Evolutionary conservation across 2,329 filamentous ascomycete genomes (phyloP), one percentile per base, ranked within the genome.

Genomic region (Trichoderma sp.): DNA sequence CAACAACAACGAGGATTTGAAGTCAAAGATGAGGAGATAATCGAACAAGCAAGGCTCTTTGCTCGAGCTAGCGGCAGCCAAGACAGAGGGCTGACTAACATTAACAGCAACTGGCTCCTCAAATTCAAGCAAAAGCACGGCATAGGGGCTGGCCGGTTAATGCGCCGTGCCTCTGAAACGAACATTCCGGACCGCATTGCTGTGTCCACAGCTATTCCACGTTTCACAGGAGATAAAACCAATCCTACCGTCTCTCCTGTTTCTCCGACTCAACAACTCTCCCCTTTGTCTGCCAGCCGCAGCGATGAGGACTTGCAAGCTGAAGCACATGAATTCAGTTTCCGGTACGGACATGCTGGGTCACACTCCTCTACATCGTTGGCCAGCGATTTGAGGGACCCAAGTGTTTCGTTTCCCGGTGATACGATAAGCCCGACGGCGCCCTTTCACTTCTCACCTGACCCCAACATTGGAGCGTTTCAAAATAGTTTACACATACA

Each of bases 61-160:
- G 91, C 93, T 13, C 90, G 88, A 53, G 92, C 91, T 39, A 90
- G 82, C 55, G 81, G 90, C 30, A 89, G 90, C 71, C 88, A 90
- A 4, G 93, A 97, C 68, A 90, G 87, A 74, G 89, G 93, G 64
- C 81, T 92, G 70, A 93, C 92, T 76, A 88, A 88, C 63, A 88
- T 93, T 74, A 96, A 89, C 75, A 85, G 89, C 34, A 90, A 86
- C 75, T 98, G 95, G 95, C 86, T 98, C 39, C 94, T 97, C 78
- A 97, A 96, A 79, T 98, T 98, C 85, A 97, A 98, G 84, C 90
- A 94, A 79, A 97, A 95, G 83, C 92, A 97, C 79, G 90, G 82
- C 34, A 83, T 89, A 70, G 84, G 81, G 17, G 83, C 82, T 17
- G 84, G 82, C 17, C 86, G 83, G 72, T 77, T 89, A 47, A 84